phyloP scores from a whole-genome alignment of 768 basidiomycete genomes.

The Lentinula sp. region DNA sequence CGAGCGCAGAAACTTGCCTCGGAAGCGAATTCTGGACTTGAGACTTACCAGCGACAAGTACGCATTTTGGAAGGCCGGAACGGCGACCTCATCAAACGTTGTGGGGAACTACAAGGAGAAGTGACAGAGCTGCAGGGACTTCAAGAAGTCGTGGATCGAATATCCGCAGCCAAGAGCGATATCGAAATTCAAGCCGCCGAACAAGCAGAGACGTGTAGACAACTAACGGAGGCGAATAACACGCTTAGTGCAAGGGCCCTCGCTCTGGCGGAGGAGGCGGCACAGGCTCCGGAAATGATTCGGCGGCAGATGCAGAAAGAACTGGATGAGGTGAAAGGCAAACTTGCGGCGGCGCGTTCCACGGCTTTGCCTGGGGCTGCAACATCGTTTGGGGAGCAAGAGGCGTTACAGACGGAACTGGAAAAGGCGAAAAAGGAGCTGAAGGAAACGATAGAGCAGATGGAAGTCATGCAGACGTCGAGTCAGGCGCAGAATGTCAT shows the following conservation, averaged over 20 bases:
- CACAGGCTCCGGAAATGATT: slow-evolving; percentile 48
- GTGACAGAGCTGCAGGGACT: slow-evolving; percentile 34
- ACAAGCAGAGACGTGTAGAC: slow-evolving; percentile 66
- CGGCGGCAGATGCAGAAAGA: slow-evolving; percentile 61
- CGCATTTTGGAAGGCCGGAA: slow-evolving; percentile 75
- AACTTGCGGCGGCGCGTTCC: not conserved
- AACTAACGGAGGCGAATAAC: slow-evolving; percentile 77
- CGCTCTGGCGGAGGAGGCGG: slow-evolving; percentile 64
- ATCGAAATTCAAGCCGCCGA: slow-evolving; percentile 64
- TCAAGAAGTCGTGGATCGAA: slow-evolving; percentile 54
- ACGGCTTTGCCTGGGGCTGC: not conserved
- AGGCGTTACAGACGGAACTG: slow-evolving; percentile 52
- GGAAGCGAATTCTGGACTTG: slow-evolving; percentile 71
- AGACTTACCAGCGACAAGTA: slow-evolving; percentile 90
- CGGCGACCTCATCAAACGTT: slow-evolving; percentile 41
- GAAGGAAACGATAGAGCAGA: slow-evolving; percentile 56
- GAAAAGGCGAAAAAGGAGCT: slow-evolving; percentile 43
- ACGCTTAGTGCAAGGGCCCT: slow-evolving; percentile 67
- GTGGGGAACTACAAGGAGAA: slow-evolving; percentile 58
- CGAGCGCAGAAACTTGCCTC: slow-evolving; percentile 86
- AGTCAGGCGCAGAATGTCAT: slow-evolving; percentile 81
- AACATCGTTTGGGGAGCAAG: not conserved
- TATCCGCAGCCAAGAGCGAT: slow-evolving; percentile 57
- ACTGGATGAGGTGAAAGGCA: slow-evolving; percentile 52
- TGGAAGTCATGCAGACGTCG: slow-evolving; percentile 57